Conservation (phyloP, 2,329 filamentous ascomycete genomes). For the Aschersonia sp. region DNA sequence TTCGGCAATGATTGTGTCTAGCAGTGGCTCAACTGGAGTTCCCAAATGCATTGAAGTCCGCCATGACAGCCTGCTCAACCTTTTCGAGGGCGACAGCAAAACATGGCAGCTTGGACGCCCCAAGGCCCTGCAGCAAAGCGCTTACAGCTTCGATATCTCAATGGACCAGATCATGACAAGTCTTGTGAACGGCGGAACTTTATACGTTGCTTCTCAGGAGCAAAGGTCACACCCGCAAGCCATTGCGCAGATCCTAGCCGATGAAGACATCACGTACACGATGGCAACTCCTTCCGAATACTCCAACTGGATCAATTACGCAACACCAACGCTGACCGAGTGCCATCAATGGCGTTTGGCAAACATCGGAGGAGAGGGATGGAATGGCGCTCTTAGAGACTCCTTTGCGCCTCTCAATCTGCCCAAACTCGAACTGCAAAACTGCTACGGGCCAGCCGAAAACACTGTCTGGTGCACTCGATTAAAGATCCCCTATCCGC, state of each 20-base stretch:
- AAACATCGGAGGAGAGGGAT: constrained; percentile 14
- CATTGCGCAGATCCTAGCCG: constrained; percentile 19
- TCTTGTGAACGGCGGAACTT: constrained; percentile 18
- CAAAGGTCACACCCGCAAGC: constrained; percentile 15
- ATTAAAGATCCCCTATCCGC: constrained; percentile 2
- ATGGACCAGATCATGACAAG: constrained; percentile 20
- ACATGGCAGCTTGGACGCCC: constrained; percentile 9
- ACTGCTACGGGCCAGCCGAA: constrained; percentile 17
- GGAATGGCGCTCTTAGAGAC: constrained; percentile 5
- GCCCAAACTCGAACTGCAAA: constrained; percentile 5
- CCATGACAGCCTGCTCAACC: constrained; percentile 15
- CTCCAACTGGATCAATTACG: constrained; percentile 13
- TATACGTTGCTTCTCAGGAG: constrained; percentile 17
- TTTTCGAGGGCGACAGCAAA: constrained; percentile 10
- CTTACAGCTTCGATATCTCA: constrained; percentile 26
- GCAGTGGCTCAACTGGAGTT: constrained; percentile 15
- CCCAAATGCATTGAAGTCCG: constrained; percentile 26
- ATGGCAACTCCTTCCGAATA: constrained; percentile 27
- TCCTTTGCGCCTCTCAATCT: background rate
- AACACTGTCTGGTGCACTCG: constrained; percentile 22
- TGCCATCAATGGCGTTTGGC: constrained; percentile 7
- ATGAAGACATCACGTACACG: constrained; percentile 21
- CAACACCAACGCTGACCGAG: constrained; percentile 1
- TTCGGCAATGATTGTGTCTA: constrained; percentile 17
- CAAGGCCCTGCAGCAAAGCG: constrained; percentile 21